Evolutionary conservation across 257 asterid genomes (phyloP).

Genomic region (Nyctanthes arbortristis): DNA sequence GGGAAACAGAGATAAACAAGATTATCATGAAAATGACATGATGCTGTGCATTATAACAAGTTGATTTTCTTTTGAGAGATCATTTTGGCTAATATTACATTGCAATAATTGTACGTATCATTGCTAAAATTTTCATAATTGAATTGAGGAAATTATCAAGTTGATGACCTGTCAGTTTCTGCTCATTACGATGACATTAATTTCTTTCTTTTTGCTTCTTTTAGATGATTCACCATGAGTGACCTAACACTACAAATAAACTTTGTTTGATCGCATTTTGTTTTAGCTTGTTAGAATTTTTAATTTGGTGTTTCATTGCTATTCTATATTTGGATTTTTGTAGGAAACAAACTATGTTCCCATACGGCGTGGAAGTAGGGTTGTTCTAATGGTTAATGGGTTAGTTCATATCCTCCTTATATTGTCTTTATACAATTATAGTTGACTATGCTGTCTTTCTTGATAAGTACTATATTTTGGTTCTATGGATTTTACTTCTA

Average conservation of each 20-base stretch:
- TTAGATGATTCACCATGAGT: neutral
- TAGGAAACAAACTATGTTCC: constrained; percentile 94
- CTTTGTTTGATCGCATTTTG: constrained; percentile 7
- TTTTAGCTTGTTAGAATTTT: constrained; percentile 2
- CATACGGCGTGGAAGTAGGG: constrained; percentile 89
- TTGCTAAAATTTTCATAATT: neutral
- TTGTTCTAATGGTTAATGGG: constrained; percentile 93
- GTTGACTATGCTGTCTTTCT: neutral
- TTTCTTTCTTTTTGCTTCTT: neutral
- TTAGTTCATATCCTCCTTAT: constrained; percentile 41
- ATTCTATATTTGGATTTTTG: constrained; percentile 32
- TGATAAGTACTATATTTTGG: neutral
- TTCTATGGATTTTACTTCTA: neutral
- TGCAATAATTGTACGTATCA: neutral
- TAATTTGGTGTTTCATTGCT: constrained; percentile 10
- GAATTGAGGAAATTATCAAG: constrained; percentile 11
- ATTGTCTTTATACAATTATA: neutral
- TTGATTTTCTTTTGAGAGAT: neutral
- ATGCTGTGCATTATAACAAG: neutral
- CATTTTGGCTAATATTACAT: neutral
- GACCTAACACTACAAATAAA: neutral
- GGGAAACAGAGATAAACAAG: neutral
- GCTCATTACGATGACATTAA: neutral
- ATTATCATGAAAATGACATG: neutral
- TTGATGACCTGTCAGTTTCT: neutral